Conservation (phyloP, 2,329 filamentous ascomycete genomes). For the Sporothrix globosa region DNA sequence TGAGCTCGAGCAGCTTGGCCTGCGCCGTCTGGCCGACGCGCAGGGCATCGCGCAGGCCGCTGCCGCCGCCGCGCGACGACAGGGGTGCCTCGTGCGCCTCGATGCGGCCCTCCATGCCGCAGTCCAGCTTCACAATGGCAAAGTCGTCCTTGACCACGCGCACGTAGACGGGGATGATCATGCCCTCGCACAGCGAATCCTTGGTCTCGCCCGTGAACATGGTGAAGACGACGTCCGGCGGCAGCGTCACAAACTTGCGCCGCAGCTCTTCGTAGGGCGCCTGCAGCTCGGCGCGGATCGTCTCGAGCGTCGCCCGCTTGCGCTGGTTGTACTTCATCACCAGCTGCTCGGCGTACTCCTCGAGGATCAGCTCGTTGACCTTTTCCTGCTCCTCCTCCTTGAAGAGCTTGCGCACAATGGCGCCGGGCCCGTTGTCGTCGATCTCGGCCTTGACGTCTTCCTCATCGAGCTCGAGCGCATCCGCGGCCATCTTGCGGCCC, state of each 20-base stretch:
- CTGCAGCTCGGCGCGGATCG: conserved; percentile 90
- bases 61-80: conserved; percentile 55
- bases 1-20: conserved; percentile 84
- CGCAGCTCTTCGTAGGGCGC: conserved; percentile 93
- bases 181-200: conserved; percentile 80
- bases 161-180: conserved; percentile 90
- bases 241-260: conserved; percentile 72
- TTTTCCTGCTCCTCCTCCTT: conserved; percentile 91
- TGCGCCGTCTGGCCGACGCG: conserved; percentile 80
- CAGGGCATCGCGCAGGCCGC: conserved; percentile 70
- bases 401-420: conserved; percentile 92
- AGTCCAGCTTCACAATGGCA: conserved; percentile 90
- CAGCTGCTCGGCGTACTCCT: conserved; percentile 95
- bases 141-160: conserved; percentile 89
- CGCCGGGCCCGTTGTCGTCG: conserved; percentile 84
- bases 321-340: conserved; percentile 90
- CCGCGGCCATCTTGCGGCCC: conserved; percentile 96
- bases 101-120: conserved; percentile 87
- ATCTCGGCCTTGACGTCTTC: conserved; percentile 96
- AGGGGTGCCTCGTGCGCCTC: conserved; percentile 76
- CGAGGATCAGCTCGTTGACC: conserved; percentile 92
- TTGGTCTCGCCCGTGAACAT: conserved; percentile 95
- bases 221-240: conserved; percentile 82
- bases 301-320: conserved; percentile 94
- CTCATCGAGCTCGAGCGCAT: conserved; percentile 93